Evolutionary conservation across 768 basidiomycete genomes (phyloP).

Genomic region (Candolleomyces eurysporus): DNA sequence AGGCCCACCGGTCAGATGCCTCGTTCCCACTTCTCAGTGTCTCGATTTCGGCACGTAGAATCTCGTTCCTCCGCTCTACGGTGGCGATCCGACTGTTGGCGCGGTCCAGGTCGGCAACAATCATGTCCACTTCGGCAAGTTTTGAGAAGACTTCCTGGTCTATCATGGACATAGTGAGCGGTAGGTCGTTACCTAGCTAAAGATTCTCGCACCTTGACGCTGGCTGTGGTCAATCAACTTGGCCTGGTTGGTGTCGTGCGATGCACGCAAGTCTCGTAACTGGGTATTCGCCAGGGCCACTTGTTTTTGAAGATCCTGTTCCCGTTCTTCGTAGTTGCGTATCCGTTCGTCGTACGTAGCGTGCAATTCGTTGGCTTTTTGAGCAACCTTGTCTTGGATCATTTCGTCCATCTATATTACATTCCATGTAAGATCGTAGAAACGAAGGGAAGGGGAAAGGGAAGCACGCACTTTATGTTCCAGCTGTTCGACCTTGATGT

Average conservation of each 20-base stretch:
- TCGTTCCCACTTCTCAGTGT: slow-evolving; percentile 78
- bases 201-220: slow-evolving; percentile 63
- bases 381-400: slow-evolving; percentile 83
- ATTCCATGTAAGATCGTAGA: slow-evolving; percentile 1
- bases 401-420: slow-evolving; percentile 81
- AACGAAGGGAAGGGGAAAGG: background rate
- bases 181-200: background rate
- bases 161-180: slow-evolving; percentile 23
- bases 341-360: slow-evolving; percentile 96
- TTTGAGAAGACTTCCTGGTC: slow-evolving; percentile 92
- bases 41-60: slow-evolving; percentile 95
- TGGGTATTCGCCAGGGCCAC: slow-evolving; percentile 85
- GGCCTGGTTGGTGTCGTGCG: slow-evolving; percentile 91
- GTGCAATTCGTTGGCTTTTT: slow-evolving; percentile 95
- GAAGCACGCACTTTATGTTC: slow-evolving; percentile 68
- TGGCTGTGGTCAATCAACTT: slow-evolving; percentile 89
- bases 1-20: slow-evolving; percentile 62
- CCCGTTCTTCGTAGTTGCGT: slow-evolving; percentile 96
- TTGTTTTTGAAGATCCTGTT: slow-evolving; percentile 92
- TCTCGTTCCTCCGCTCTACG: slow-evolving; percentile 93
- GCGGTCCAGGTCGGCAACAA: slow-evolving; percentile 89
- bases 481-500: slow-evolving; percentile 68
- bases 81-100: slow-evolving; percentile 93
- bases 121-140: slow-evolving; percentile 91
- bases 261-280: slow-evolving; percentile 83